Evolutionary conservation across 148 eudicot genomes (phyloP), one percentile per base, ranked within the genome.

Genomic region (Fagopyrum homotropicum): DNA sequence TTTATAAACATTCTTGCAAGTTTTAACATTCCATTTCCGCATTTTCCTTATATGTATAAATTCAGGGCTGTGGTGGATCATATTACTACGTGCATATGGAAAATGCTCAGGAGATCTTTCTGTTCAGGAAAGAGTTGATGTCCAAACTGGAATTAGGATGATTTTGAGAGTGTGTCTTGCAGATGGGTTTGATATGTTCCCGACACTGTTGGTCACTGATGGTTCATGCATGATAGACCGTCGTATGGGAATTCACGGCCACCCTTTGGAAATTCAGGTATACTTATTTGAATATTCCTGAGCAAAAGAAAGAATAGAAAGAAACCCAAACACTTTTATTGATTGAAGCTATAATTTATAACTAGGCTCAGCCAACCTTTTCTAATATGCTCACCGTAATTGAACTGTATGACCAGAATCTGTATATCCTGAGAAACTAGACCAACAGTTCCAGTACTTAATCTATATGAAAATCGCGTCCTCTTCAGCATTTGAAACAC

Each of bases 161-260:
- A 82, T 86, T 52, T 74, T 86, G 75, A 84, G 80, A 71, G 71
- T 86, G 52, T 86, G 89, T 77, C 85, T 86, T 79, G 82, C 89
- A 9, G 89, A 86, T 84, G 89, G 89, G 1, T 86, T 86, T 71
- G 89, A 86, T 76, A 86, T 86, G 89, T 86, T 86, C 69, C 89
- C 89, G 22, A 86, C 87, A 16, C 77, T 86, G 56, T 79, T 86
- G 80, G 89, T 86, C 17, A 82, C 89, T 9, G 89, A 86, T 82
- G 89, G 89, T 54, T 84, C 89, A 45, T 84, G 89, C 77, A 86
- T 86, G 89, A 86, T 86, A 72, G 89, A 86, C 63, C 89, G 89
- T 68, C 87, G 87, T 16, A 84, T 86, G 89, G 87, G 89, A 63
- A 84, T 82, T 72, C 89, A 86, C 79, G 89, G 89, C 30, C 89